Percentiles rank a stretch among this genome's conserved stretches.
phyloP scores from a whole-genome alignment of 23 red algal genomes.

The Cyanidiococcus yangmingshanensis region DNA sequence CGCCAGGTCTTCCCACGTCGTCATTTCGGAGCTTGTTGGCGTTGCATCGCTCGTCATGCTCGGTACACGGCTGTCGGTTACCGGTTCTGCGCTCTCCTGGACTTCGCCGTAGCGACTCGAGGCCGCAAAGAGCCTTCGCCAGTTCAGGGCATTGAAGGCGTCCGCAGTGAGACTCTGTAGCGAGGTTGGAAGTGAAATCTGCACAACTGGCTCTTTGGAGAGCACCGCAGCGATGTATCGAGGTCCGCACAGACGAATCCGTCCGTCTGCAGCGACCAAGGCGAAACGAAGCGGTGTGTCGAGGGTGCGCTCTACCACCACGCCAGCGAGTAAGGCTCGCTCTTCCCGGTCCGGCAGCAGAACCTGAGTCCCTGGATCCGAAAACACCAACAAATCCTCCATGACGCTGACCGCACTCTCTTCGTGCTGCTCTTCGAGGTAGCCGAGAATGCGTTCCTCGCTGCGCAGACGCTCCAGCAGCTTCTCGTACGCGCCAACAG shows the following conservation, averaged over 20 bases:
- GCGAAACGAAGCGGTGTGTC: not conserved
- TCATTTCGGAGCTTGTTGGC: not conserved
- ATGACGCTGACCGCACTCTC: not conserved
- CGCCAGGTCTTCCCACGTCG: not conserved
- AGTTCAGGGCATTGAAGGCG: not conserved
- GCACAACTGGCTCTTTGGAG: not conserved
- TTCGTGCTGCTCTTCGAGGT: conserved; percentile 33
- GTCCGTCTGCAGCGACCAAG: not conserved
- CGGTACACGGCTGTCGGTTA: not conserved
- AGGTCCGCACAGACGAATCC: not conserved
- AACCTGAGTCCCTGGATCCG: not conserved
- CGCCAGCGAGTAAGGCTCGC: not conserved
- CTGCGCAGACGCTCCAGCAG: conserved; percentile 40
- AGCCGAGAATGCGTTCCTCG: conserved; percentile 43
- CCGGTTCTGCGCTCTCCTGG: not conserved
- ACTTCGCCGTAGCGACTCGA: conserved; percentile 10
- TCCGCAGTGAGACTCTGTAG: not conserved
- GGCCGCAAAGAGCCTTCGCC: not conserved
- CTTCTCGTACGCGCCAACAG: conserved; percentile 42
- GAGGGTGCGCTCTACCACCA: not conserved
- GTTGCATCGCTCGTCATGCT: not conserved
- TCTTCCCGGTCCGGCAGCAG: not conserved
- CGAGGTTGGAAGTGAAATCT: not conserved
- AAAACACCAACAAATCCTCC: conserved; percentile 16
- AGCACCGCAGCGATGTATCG: conserved; percentile 8